These are phyloP conservation scores for Patellifolia procumbens DNA, from an alignment of 179 eudicot species.

Conservation along the genomic window DNA sequence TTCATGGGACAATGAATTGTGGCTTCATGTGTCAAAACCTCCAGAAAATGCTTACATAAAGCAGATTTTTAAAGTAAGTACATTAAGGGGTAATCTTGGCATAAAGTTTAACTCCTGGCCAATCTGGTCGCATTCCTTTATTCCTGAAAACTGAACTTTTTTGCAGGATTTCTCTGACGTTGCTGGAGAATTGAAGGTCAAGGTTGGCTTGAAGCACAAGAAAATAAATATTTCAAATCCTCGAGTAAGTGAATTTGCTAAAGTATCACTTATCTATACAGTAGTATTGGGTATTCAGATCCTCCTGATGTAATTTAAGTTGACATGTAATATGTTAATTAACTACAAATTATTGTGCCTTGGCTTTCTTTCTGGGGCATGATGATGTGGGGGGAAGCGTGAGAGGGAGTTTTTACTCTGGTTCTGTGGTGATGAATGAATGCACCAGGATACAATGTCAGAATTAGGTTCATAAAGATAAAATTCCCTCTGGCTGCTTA, in stretches of 20 bases:
- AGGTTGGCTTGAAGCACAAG: slow-evolving; percentile 94
- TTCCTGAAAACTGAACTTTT: slow-evolving; percentile 20
- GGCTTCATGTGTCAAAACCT: slow-evolving; percentile 97
- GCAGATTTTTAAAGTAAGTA: slow-evolving; percentile 76
- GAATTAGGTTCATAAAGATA: neutral
- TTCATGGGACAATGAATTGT: slow-evolving; percentile 65
- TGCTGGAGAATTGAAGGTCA: slow-evolving; percentile 70
- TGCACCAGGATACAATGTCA: neutral
- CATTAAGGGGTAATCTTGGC: neutral
- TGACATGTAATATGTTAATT: neutral
- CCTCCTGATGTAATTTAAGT: neutral
- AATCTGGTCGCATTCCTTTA: slow-evolving; percentile 17
- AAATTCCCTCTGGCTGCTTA: too few relatives aligned
- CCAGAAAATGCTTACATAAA: slow-evolving; percentile 91
- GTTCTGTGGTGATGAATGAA: neutral
- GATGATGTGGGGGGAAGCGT: neutral
- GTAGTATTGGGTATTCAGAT: neutral
- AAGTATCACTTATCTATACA: neutral
- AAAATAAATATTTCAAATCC: slow-evolving; percentile 92
- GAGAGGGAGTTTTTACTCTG: neutral
- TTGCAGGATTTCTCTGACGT: slow-evolving; percentile 79
- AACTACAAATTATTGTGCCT: neutral
- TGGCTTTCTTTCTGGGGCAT: neutral
- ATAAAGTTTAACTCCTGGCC: neutral
- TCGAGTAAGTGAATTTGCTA: slow-evolving; percentile 59